Percentiles rank a stretch among this genome's conserved stretches.
phyloP scores from a whole-genome alignment of 306 rosid species.

The Prunus kanzakura region DNA sequence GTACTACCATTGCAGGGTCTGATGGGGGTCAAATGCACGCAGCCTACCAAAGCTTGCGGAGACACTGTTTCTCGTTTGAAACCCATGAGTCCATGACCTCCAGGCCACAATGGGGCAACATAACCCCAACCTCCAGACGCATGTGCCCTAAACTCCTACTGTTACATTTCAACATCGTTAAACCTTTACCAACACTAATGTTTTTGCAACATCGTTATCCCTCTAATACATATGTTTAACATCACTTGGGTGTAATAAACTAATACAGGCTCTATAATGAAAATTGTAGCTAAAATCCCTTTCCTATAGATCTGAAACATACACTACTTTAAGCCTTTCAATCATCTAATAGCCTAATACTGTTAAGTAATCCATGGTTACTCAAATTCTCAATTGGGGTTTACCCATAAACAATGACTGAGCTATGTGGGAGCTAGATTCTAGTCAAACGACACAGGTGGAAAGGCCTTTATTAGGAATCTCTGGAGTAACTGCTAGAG shows the following conservation, averaged over 20 bases:
- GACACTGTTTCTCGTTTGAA: background rate
- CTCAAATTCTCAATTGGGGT: too few species aligned
- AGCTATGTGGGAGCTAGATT: too few species aligned
- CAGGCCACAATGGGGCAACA: background rate
- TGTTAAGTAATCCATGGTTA: background rate
- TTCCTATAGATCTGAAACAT: background rate
- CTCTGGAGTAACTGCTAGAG: too few species aligned
- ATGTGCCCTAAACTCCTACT: background rate
- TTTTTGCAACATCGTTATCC: background rate
- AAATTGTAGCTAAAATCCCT: background rate
- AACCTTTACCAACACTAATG: background rate
- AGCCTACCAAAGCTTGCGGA: background rate
- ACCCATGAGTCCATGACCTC: background rate
- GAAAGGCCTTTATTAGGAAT: too few species aligned
- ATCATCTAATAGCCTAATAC: background rate
- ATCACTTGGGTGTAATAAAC: background rate
- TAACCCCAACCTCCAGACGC: background rate
- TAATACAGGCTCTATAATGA: background rate
- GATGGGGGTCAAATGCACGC: background rate
- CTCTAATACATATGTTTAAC: background rate
- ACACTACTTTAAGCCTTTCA: background rate
- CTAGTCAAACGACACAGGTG: too few species aligned
- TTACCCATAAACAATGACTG: too few species aligned
- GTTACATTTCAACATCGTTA: background rate
- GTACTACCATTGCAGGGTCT: background rate